Percentiles rank a stretch among this genome's conserved stretches.
Evolutionary conservation across 441 rosid species (phyloP).

Genomic region (Iberis amara): DNA sequence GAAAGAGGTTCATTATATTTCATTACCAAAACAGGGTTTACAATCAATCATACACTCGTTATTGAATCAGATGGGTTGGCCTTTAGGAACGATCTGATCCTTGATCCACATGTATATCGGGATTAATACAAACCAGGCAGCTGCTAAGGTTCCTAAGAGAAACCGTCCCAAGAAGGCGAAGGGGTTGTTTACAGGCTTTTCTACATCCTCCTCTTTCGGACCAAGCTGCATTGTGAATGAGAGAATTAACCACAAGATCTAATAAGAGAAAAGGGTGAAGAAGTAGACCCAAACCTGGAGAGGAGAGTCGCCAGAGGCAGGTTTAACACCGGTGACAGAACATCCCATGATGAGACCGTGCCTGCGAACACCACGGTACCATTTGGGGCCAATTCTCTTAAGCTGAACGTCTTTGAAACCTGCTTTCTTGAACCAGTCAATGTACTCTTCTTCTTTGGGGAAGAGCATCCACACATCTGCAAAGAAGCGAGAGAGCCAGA

Average conservation of each 20-base stretch:
- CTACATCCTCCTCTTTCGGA: slow-evolving; percentile 74
- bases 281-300: slow-evolving; percentile 51
- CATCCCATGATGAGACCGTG: slow-evolving; percentile 97
- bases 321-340: slow-evolving; percentile 89
- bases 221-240: slow-evolving; percentile 50
- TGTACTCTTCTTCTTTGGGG: slow-evolving; percentile 97
- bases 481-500: slow-evolving; percentile 93
- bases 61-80: slow-evolving; percentile 45
- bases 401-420: slow-evolving; percentile 86
- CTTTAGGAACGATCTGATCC: slow-evolving; percentile 77
- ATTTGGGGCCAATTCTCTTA: slow-evolving; percentile 94
- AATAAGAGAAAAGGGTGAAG: neutral
- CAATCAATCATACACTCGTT: too few species aligned
- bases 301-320: slow-evolving; percentile 90
- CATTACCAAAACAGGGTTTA: too few species aligned
- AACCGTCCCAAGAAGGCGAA: slow-evolving; percentile 59
- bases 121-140: slow-evolving; percentile 65
- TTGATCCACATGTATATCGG: slow-evolving; percentile 94
- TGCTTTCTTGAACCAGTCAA: slow-evolving; percentile 86
- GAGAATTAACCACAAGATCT: neutral
- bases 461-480: slow-evolving; percentile 98
- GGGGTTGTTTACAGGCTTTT: slow-evolving; percentile 58
- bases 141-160: slow-evolving; percentile 64
- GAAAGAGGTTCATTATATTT: too few species aligned
- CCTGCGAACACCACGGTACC: slow-evolving; percentile 96